phyloP scores from a whole-genome alignment of 1,139 yeast species.

The Blastobotrys niveus region DNA sequence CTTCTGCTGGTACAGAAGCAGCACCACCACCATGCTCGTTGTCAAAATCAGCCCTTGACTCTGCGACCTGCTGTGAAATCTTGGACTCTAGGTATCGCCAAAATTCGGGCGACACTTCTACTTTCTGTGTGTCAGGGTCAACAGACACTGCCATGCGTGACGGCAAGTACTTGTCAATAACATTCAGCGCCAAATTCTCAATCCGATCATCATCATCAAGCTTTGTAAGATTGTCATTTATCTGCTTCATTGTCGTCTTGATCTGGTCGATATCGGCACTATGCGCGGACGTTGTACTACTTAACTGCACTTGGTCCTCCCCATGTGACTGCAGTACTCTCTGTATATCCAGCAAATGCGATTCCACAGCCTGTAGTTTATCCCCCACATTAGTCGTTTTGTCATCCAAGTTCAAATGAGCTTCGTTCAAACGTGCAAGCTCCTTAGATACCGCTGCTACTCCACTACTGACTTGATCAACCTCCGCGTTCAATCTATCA shows the following conservation, averaged over 20 bases:
- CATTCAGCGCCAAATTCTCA: constrained; percentile 11
- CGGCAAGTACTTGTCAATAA: constrained; percentile 15
- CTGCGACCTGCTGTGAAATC: neutral
- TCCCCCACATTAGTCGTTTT: constrained; percentile 9
- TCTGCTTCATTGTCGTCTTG: constrained; percentile 12
- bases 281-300: constrained; percentile 10
- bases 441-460: constrained; percentile 11
- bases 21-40: too few relatives aligned
- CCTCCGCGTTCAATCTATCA: constrained; percentile 14
- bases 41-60: constrained; percentile 1
- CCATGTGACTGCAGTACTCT: constrained; percentile 10
- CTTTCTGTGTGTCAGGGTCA: constrained; percentile 13
- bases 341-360: constrained; percentile 10
- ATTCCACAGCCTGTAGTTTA: constrained; percentile 7
- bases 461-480: constrained; percentile 13
- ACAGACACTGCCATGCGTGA: constrained; percentile 15
- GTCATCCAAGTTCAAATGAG: constrained; percentile 9
- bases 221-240: constrained; percentile 10
- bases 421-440: constrained; percentile 11
- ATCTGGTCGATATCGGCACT: constrained; percentile 10
- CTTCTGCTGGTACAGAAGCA: constrained; percentile 3
- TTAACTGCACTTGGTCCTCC: constrained; percentile 10
- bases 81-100: constrained; percentile 12
- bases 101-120: constrained; percentile 16
- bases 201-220: constrained; percentile 11